Evolutionary conservation across 768 basidiomycete genomes (phyloP), one percentile per base, ranked within the genome.

Genomic region (Agrocybe pediades): DNA sequence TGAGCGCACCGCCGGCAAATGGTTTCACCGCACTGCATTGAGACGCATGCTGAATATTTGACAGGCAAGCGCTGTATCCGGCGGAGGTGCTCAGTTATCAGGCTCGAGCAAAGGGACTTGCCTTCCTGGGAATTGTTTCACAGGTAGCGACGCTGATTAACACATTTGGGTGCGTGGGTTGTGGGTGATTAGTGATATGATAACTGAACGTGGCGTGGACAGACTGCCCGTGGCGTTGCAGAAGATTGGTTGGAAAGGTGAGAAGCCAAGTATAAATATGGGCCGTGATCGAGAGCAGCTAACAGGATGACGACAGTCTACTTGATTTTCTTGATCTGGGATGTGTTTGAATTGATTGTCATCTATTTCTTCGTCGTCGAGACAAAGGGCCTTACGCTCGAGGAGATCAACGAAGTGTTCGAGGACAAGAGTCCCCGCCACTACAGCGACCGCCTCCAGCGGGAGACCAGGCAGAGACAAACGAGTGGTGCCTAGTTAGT

Each of bases 11-110:
- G n/a, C n/a, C n/a, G n/a, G n/a, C 61, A 3, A 9, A 7, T 29
- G 15, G n/a, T 36, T 27, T 23, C 30, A 19, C 16, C n/a, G 16
- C 40, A 27, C 15, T 30, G 33, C 27, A 23, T 11, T 11, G 24
- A 20, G 15, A 36, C 19, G 2, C 25, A 9, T 29, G 15, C 40
- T 51, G 25, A 52, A 46, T 9, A 39, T 51, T 45, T 21, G 9
- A 19, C 21, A 76, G 74, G 70, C 81, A 84, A 73, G 79, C 76
- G 1, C 65, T 82, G 13, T 83, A 82, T 58, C 79, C 80, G 6
- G 74, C 81, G 6, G 81, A 83, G 64, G 78, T 81, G 9, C 67
- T 84, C 6, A 67, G 69, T 9, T 82, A 76, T 59, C 71, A 82
- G 60, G 76, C 74, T 16, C 69, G 82, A 53, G 78, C 80, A 1